Evolutionary conservation across 495 filamentous ascomycete genomes (phyloP).

Genomic region (Durotheca rogersii): DNA sequence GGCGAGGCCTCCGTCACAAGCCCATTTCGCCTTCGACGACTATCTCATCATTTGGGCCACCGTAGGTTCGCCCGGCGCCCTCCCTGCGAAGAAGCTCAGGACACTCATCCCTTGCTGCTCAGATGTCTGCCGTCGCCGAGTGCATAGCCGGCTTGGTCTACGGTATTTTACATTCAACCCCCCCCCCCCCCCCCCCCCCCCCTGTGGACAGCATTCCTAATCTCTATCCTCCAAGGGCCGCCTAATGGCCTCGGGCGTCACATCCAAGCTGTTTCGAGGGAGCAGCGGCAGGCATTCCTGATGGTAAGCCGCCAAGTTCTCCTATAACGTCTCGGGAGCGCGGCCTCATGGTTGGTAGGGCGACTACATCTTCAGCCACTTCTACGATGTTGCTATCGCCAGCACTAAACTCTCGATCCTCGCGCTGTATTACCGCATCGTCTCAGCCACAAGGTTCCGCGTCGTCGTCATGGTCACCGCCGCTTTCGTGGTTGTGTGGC

Average conservation of each 20-base stretch:
- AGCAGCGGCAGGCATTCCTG: slow-evolving; percentile 14
- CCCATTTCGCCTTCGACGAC: slow-evolving; percentile 28
- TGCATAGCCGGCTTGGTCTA: slow-evolving; percentile 31
- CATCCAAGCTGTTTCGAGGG: slow-evolving; percentile 17
- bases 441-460: slow-evolving; percentile 22
- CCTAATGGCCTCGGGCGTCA: slow-evolving; percentile 32
- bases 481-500: slow-evolving; percentile 21
- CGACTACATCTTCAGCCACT: slow-evolving; percentile 36
- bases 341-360: slow-evolving; percentile 11
- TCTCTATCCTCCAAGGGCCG: slow-evolving; percentile 10
- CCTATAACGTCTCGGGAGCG: background rate
- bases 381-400: slow-evolving; percentile 36
- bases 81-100: background rate
- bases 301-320: slow-evolving; percentile 11
- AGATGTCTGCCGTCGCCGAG: slow-evolving; percentile 29
- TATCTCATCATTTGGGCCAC: slow-evolving; percentile 35
- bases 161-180: slow-evolving; percentile 10
- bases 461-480: slow-evolving; percentile 15
- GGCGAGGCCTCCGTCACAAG: slow-evolving; percentile 14
- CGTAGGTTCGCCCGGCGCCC: slow-evolving; percentile 10
- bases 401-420: slow-evolving; percentile 36
- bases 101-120: background rate
- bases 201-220: background rate
- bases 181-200: background rate
- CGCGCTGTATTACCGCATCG: slow-evolving; percentile 34